Evolutionary conservation across 352 stramenopile species (phyloP), one percentile per base, ranked within the genome.

Genomic region (Phytophthora quininea): DNA sequence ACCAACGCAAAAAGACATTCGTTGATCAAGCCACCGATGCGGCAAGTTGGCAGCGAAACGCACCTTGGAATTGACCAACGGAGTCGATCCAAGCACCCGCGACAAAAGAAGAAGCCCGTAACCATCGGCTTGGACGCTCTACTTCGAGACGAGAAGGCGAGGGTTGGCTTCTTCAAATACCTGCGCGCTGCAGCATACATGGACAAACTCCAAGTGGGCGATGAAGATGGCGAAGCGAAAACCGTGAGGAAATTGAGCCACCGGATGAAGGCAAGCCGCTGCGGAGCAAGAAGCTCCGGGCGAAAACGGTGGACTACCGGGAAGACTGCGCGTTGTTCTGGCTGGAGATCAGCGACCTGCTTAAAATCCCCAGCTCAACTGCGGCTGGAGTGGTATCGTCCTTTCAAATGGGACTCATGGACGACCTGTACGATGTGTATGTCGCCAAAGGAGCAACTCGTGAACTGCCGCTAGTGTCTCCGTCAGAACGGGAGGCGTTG

Each of bases 321-420:
- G 73, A 88, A 50, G 71, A 90, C 58, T 90, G 82, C 35, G 82
- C 83, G 8, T 49, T 90, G n/a, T 90, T 89, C 43, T 90, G 82
- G 82, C 68, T 90, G 14, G 82, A 90, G 51, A 88, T 90, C 42
- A 86, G 64, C 31, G 82, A 89, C 31, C 48, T 90, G 40, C 73
- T 90, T 31, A 90, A 88, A 64, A 88, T 90, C 19, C 82, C 79
- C 4, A 76, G 55, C 4, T 70, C 61, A 1, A 67, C 67, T 3
- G 55, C 55, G 15, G 43, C 66, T 0, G 66, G 62, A 38, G 62
- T 61, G 5, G 66, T 74, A 0, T 81, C 79, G 0, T 76, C 73
- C 43, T 90, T 90, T 51, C 79, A 88, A 51, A 66, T 86, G 14
- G 77, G 79, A 2, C 62, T 90, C 29, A 86, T 90, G 79, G 62